These are phyloP conservation scores for Hypomontagnella monticulosa DNA, from an alignment of 495 filamentous ascomycete species.

Conservation along the genomic window DNA sequence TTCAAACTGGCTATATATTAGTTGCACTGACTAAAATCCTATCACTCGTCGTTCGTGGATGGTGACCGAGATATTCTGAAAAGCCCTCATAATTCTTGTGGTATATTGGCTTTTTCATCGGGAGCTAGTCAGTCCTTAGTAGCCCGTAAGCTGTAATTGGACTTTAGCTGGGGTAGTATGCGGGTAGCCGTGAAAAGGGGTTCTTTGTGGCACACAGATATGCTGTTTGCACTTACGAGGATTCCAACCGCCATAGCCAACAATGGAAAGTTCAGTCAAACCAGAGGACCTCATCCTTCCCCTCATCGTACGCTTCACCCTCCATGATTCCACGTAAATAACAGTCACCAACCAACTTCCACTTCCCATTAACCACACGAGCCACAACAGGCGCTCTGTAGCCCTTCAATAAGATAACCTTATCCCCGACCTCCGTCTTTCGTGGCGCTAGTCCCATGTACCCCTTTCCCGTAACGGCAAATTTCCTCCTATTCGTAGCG, in stretches of 20 bases:
- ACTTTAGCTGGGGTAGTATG: too few relatives aligned
- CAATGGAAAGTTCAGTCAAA: background rate
- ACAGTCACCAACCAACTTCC: constrained; percentile 22
- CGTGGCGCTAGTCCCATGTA: constrained; percentile 6
- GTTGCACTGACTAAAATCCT: constrained; percentile 50
- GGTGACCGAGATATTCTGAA: too few relatives aligned
- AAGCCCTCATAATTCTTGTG: too few relatives aligned
- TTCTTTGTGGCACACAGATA: too few relatives aligned
- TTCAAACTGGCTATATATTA: too few relatives aligned
- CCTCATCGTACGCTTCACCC: constrained; percentile 8
- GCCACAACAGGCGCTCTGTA: constrained; percentile 10
- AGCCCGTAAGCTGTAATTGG: too few relatives aligned
- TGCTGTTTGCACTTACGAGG: too few relatives aligned
- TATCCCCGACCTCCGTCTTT: constrained; percentile 6
- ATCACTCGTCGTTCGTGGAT: constrained; percentile 26
- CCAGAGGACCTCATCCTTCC: background rate
- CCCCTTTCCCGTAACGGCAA: background rate
- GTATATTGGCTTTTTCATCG: too few relatives aligned
- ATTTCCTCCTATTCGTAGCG: background rate
- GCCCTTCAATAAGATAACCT: constrained; percentile 7
- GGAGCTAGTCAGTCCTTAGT: too few relatives aligned
- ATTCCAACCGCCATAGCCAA: too few relatives aligned
- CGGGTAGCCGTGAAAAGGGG: too few relatives aligned
- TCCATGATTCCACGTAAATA: constrained; percentile 25
- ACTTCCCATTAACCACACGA: background rate